Conservation (phyloP, 2,329 filamentous ascomycete species). For the Sporothrix schenckii region DNA sequence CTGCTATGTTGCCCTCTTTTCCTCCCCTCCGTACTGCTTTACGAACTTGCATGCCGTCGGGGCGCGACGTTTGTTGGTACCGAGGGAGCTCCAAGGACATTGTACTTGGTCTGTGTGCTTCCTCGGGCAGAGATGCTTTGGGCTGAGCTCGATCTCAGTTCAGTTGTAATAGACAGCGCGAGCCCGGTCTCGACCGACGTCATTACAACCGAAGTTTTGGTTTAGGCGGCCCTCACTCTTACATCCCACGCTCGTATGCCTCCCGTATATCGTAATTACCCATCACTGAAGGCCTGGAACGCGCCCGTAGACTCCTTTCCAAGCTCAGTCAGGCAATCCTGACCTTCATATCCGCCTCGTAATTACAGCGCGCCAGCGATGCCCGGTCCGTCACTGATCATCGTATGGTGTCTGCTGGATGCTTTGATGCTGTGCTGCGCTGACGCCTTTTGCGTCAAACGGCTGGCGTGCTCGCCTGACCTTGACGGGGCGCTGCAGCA, state of each 20-base stretch:
- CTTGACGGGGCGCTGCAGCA: not conserved
- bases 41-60: no score
- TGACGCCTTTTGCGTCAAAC: not conserved
- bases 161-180: no score
- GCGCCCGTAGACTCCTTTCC: not conserved
- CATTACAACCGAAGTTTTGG: not conserved
- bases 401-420: not conserved
- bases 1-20: not conserved
- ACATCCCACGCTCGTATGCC: not conserved
- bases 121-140: not conserved
- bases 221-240: not conserved
- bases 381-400: not conserved
- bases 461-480: not conserved
- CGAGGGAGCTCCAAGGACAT: not conserved
- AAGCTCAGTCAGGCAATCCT: not conserved
- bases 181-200: not conserved
- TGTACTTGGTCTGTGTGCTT: not conserved
- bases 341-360: not conserved
- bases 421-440: not conserved
- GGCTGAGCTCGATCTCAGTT: not conserved
- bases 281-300: not conserved
- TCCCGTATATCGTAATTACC: not conserved
- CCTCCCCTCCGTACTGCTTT: no score
- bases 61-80: no score
- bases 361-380: not conserved